Evolutionary conservation across 139 green algal species (phyloP).

Genomic region (Closterium sp.): DNA sequence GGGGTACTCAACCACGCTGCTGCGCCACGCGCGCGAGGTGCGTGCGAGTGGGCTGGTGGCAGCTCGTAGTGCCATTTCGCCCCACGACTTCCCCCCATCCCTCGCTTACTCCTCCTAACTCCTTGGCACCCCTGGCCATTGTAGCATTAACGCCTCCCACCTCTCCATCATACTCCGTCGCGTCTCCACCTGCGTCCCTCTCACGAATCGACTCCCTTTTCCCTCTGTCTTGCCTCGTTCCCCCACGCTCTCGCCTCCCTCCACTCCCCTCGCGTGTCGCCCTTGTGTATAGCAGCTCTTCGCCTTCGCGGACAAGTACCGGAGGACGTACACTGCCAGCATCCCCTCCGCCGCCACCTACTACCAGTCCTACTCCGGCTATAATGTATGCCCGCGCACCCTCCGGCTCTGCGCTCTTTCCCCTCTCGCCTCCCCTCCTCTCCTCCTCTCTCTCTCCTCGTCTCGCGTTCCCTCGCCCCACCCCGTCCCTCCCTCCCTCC

Average conservation of each 20-base stretch:
- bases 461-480: not conserved
- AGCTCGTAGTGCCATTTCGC: not conserved
- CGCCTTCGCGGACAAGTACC: constrained; percentile 34
- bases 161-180: too few relatives aligned
- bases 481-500: not conserved
- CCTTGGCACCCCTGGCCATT: not conserved
- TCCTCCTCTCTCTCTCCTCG: not conserved
- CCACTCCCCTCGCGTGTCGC: not conserved
- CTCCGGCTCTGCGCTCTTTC: too few relatives aligned
- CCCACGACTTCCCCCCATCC: not conserved
- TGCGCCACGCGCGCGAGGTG: constrained; percentile 25
- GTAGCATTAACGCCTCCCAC: not conserved
- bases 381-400: constrained; percentile 1
- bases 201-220: not conserved
- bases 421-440: constrained; percentile 1
- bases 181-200: too few relatives aligned
- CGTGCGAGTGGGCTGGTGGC: not conserved
- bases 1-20: constrained; percentile 9
- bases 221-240: not conserved
- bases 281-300: constrained; percentile 14
- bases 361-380: constrained; percentile 45
- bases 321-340: constrained; percentile 7
- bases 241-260: not conserved
- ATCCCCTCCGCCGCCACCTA: constrained; percentile 20
- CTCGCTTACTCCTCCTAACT: not conserved